Evolutionary conservation across 192 early-diverging fungal species (phyloP).

Genomic region (Globomyces pollinis-pini): DNA sequence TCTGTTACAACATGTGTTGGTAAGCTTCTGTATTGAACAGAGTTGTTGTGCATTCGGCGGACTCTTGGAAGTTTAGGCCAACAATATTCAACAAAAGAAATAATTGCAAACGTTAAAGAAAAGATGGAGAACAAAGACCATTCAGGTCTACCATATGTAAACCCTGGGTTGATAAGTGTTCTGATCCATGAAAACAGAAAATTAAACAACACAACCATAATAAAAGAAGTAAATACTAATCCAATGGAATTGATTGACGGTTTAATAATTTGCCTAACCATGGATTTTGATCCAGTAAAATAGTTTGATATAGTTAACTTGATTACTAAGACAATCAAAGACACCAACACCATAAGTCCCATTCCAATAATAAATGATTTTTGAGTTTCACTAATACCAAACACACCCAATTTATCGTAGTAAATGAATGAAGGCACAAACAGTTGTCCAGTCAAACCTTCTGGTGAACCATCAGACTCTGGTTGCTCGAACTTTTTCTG

Average conservation of each 20-base stretch:
- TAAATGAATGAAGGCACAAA: slow-evolving; percentile 27
- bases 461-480: slow-evolving; percentile 5
- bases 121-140: slow-evolving; percentile 25
- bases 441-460: neutral
- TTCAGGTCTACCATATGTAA: slow-evolving; percentile 30
- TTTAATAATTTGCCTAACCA: too few species aligned
- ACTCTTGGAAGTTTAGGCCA: slow-evolving; percentile 22
- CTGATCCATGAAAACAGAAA: slow-evolving; percentile 16
- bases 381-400: neutral
- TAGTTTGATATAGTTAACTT: too few species aligned
- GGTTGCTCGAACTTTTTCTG: neutral
- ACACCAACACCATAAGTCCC: neutral
- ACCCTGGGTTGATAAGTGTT: slow-evolving; percentile 23
- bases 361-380: neutral
- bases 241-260: neutral
- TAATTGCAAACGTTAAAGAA: slow-evolving; percentile 7
- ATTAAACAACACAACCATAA: slow-evolving; percentile 7
- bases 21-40: neutral
- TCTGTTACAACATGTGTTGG: neutral
- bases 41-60: neutral
- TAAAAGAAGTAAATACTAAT: neutral
- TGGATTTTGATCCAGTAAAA: too few species aligned
- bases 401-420: slow-evolving; percentile 24
- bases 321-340: neutral
- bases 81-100: slow-evolving; percentile 17